Base-by-base conservation (phyloP, 2,329 filamentous ascomycete genomes). In the Trichophyton rubrum region DNA sequence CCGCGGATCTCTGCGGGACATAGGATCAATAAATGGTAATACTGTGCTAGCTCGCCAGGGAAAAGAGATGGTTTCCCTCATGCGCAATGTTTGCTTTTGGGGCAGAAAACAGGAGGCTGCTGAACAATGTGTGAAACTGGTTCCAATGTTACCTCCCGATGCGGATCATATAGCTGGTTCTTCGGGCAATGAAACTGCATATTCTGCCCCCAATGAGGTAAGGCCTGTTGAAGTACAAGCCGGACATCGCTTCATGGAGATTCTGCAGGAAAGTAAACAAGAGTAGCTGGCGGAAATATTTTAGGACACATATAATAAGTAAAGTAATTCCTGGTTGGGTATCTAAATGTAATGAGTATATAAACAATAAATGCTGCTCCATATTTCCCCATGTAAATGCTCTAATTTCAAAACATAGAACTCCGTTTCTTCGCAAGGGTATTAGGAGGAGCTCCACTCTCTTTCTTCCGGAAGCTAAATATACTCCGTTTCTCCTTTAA, bases 391-490 rank as follows among this genome's bases (percentile, higher is more conserved):
- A 11, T 22, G 33, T 9, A 55, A 55, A 35, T n/a, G 15, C 15
- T 35, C 5, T 33, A 8, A 40, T 3, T 15, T 60, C 45, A 65
- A 57, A 78, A 78, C 67, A 78, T 75, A 38, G 75, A 75, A 68
- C 76, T 78, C 66, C 72, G 69, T 68, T 79, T 78, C 67, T 75
- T 77, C 49, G 68, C 65, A 56, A 78, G 62, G 60, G 73, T 74
- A 33, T 66, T 69, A 8, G 66, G 62, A 20, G 70, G 69, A 47
- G 13, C n/a, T 5, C 17, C 35, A 13, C 30, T 24, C 20, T 71
- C 69, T 9, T 67, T 68, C 38, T 71, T 69, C 22, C 71, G 67
- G 55, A 78, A 73, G 2, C 73, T 72, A 65, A 78, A 78, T 67
- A 78, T 75, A 66, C 75, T 76, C 63, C 74, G 76, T 63, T 73